Evolutionary conservation across 75 land plant genomes (phyloP).

Genomic region (Selaginella tamariscina): DNA sequence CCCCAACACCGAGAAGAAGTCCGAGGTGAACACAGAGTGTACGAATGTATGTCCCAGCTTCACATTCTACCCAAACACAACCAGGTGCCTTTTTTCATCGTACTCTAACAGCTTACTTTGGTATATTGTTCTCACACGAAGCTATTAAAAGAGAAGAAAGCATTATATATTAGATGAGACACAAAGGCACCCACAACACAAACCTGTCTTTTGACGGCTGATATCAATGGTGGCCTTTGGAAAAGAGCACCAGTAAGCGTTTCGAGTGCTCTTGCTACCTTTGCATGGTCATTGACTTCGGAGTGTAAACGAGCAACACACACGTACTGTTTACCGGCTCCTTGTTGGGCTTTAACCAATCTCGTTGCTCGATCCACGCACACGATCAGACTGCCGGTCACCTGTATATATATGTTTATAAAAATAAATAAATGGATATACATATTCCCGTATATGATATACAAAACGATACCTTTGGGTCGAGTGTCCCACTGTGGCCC

Average conservation of each 20-base stretch:
- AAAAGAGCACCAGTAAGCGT: conserved; percentile 85
- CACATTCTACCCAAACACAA: conserved; percentile 93
- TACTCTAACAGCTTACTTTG: conserved; percentile 87
- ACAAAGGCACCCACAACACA: too few species aligned
- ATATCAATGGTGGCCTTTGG: conserved; percentile 83
- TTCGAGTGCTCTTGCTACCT: conserved; percentile 72
- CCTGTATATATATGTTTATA: too few species aligned
- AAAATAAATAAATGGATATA: too few species aligned
- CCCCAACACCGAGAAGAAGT: conserved; percentile 74
- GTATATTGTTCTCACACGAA: conserved; percentile 78
- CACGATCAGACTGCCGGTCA: conserved; percentile 83
- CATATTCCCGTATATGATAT: too few species aligned
- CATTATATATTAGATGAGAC: too few species aligned
- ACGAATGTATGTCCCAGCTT: conserved; percentile 86
- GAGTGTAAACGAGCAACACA: conserved; percentile 83
- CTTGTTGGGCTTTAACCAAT: conserved; percentile 87
- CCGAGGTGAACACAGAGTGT: conserved; percentile 90
- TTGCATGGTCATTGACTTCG: conserved; percentile 52
- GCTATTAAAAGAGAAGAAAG: too few species aligned
- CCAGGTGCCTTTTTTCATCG: conserved; percentile 63
- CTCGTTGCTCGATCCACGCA: conserved; percentile 87
- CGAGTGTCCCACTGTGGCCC: not conserved
- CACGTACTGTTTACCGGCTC: conserved; percentile 96
- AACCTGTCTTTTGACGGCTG: conserved; percentile 88
- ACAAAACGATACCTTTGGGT: too few species aligned